phyloP scores from a whole-genome alignment of 495 filamentous ascomycete species.

The Baudoinia panamericana region DNA sequence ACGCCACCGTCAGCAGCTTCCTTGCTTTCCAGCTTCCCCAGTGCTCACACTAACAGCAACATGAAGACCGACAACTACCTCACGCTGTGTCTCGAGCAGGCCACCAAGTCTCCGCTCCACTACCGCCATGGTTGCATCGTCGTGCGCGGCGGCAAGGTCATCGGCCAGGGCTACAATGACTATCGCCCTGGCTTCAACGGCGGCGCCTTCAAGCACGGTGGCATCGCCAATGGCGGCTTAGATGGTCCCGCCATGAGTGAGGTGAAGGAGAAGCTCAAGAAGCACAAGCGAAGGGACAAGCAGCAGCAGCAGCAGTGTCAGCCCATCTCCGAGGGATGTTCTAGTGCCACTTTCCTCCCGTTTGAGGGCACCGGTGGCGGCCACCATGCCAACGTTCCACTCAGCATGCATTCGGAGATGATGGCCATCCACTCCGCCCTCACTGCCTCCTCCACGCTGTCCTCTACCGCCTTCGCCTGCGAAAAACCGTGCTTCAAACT shows the following conservation, averaged over 20 bases:
- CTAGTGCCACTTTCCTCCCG: slow-evolving; percentile 20
- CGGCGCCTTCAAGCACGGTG: slow-evolving; percentile 37
- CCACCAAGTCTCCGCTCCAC: slow-evolving; percentile 36
- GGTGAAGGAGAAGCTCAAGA: slow-evolving; percentile 29
- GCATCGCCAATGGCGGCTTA: slow-evolving; percentile 22
- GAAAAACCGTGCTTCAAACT: slow-evolving; percentile 40
- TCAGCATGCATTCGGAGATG: slow-evolving; percentile 44
- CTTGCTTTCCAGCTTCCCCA: no score
- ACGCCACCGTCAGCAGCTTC: no score
- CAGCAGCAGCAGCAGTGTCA: slow-evolving; percentile 1
- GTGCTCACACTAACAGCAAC: slow-evolving; percentile 15
- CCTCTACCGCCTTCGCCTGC: slow-evolving; percentile 30
- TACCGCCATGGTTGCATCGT: slow-evolving; percentile 40
- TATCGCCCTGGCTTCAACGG: slow-evolving; percentile 37
- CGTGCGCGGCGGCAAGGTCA: slow-evolving; percentile 40
- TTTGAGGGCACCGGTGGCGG: slow-evolving; percentile 26
- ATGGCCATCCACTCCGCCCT: slow-evolving; percentile 43
- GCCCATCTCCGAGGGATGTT: no score
- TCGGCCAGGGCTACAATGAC: slow-evolving; percentile 39
- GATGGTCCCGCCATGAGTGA: slow-evolving; percentile 24
- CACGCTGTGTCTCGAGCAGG: slow-evolving; percentile 40
- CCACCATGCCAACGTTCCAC: slow-evolving; percentile 28
- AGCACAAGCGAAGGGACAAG: slow-evolving; percentile 27
- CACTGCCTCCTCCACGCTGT: slow-evolving; percentile 31
- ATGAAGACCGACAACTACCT: slow-evolving; percentile 35